phyloP scores from a whole-genome alignment of 2,329 filamentous ascomycete genomes.

The Parascedosporium putredinis region DNA sequence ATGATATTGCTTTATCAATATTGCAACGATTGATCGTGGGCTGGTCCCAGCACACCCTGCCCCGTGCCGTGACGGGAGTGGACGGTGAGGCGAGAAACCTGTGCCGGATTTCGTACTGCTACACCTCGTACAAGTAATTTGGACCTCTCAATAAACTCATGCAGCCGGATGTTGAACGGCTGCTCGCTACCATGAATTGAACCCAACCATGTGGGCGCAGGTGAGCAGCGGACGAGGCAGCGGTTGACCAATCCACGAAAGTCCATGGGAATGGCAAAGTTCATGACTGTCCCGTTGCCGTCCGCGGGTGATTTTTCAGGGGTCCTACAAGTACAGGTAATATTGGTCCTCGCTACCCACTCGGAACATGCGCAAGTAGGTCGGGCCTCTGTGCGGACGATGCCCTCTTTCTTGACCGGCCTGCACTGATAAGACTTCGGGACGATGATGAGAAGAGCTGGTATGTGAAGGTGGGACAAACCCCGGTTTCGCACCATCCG shows the following conservation, averaged over 20 bases:
- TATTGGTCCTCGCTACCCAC: too few species aligned
- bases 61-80: neutral
- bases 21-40: neutral
- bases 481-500: too few species aligned
- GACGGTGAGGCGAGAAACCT: neutral
- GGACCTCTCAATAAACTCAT: neutral
- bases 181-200: constrained; percentile 1
- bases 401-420: too few species aligned
- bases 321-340: too few species aligned
- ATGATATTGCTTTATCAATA: too few species aligned
- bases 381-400: too few species aligned
- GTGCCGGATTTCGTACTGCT: neutral
- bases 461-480: too few species aligned
- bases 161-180: neutral
- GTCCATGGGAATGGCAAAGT: neutral
- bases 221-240: neutral
- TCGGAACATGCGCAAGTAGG: too few species aligned
- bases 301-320: neutral
- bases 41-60: neutral
- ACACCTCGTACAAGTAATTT: too few species aligned
- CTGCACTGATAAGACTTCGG: too few species aligned
- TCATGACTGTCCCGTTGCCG: neutral
- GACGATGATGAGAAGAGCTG: too few species aligned
- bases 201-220: neutral
- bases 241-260: neutral